A percentile compares a stretch with the other conserved stretches of the same genome.
phyloP scores from a whole-genome alignment of 2,329 filamentous ascomycete genomes.

The Alternaria rosae region DNA sequence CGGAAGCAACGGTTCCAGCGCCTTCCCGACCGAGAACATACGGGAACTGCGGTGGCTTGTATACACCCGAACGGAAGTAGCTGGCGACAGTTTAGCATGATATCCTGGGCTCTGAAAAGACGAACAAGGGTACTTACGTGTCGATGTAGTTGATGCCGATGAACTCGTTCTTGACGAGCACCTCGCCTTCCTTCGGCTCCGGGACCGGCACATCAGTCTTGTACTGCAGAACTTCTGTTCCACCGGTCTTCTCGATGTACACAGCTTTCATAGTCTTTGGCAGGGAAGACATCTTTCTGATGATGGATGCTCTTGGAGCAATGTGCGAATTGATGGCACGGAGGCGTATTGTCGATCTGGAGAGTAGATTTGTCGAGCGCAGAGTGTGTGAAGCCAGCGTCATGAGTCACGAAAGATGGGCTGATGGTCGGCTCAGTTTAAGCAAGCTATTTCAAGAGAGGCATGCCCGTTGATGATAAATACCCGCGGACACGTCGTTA shows the following conservation, averaged over 20 bases:
- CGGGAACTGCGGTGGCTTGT: slow-evolving; percentile 72
- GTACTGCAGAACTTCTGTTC: slow-evolving; percentile 74
- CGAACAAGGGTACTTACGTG: slow-evolving; percentile 59
- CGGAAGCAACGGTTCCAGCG: slow-evolving; percentile 72
- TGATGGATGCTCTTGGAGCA: slow-evolving; percentile 9
- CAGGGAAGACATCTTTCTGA: slow-evolving; percentile 56
- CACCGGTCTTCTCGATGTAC: slow-evolving; percentile 74
- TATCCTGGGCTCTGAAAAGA: background rate
- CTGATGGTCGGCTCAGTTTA: background rate
- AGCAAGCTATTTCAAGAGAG: background rate
- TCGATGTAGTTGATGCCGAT: slow-evolving; percentile 90
- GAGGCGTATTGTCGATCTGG: slow-evolving; percentile 23
- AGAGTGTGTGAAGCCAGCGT: slow-evolving; percentile 18
- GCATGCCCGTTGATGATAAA: slow-evolving; percentile 14
- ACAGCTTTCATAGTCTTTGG: slow-evolving; percentile 77
- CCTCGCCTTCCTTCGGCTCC: slow-evolving; percentile 69
- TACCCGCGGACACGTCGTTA: slow-evolving; percentile 2
- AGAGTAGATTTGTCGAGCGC: slow-evolving; percentile 14
- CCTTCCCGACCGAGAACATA: slow-evolving; percentile 82
- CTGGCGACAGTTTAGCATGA: slow-evolving; percentile 39
- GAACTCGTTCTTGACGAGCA: slow-evolving; percentile 82
- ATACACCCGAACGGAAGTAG: slow-evolving; percentile 88
- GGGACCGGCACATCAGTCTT: slow-evolving; percentile 76
- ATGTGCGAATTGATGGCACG: slow-evolving; percentile 26
- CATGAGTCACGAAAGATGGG: slow-evolving; percentile 19